Percentiles rank a stretch among this genome's conserved stretches.
These are phyloP conservation scores for Tetratostichococcus sp. DNA, from an alignment of 139 green algal species.

Conservation along the genomic window DNA sequence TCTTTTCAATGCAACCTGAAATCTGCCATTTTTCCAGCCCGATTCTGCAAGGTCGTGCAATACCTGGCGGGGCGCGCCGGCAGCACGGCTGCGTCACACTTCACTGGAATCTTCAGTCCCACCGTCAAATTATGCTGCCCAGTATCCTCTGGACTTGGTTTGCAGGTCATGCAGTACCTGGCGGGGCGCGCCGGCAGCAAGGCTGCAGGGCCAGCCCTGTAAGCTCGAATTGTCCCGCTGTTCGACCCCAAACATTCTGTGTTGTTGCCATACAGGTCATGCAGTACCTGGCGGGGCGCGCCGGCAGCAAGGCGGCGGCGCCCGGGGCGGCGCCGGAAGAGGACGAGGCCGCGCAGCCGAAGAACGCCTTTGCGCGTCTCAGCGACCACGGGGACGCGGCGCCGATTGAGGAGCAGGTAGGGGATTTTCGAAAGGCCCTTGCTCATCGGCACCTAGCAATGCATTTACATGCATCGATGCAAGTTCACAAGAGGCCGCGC, in stretches of 20 bases:
- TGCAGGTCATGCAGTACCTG: conserved; percentile 55
- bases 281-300: conserved; percentile 53
- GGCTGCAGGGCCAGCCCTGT: neutral
- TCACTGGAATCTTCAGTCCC: no score
- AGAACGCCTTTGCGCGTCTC: neutral
- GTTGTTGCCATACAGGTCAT: conserved; percentile 25
- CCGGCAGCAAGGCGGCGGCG: conserved; percentile 5
- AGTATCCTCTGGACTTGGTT: no score
- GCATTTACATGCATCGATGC: no score
- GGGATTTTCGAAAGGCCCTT: neutral
- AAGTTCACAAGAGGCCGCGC: no score
- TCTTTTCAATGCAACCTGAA: no score
- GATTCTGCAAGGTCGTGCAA: no score
- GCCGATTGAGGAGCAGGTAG: conserved; percentile 50
- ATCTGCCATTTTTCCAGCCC: no score
- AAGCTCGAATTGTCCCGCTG: no score
- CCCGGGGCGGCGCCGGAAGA: neutral
- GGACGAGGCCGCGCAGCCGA: neutral
- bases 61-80: no score
- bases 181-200: conserved; percentile 31
- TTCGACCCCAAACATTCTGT: neutral
- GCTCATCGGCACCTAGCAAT: no score
- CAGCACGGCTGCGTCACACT: no score
- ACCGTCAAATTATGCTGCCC: no score
- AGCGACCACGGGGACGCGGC: conserved; percentile 12